Evolutionary conservation across 176 grass and related monocot species (phyloP).

Genomic region (Aegilops longissima): DNA sequence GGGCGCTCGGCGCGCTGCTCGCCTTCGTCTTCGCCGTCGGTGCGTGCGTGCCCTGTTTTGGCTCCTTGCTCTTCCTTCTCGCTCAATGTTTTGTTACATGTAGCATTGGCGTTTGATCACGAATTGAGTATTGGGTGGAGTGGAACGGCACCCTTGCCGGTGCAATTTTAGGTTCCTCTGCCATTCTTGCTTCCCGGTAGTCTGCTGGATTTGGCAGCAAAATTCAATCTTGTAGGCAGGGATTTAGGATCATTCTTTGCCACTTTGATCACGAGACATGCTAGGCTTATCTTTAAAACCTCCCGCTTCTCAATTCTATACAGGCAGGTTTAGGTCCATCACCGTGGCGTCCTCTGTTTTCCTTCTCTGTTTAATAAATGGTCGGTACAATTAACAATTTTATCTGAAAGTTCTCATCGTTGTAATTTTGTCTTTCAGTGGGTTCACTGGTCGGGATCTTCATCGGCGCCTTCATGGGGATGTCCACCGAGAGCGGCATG

Average conservation of each 20-base stretch:
- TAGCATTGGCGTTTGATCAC: not conserved
- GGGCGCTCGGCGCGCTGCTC: constrained; percentile 50
- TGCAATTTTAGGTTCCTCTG: not conserved
- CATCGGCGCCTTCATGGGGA: constrained; percentile 73
- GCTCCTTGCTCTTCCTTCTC: not conserved
- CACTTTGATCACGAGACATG: not conserved
- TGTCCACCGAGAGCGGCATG: constrained; percentile 82
- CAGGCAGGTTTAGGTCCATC: not conserved
- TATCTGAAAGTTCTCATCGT: not conserved
- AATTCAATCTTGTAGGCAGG: not conserved
- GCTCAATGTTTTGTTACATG: not conserved
- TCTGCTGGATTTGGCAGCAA: not conserved
- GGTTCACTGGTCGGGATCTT: constrained; percentile 79
- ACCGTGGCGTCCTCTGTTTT: not conserved
- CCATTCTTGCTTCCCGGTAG: not conserved
- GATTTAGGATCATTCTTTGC: not conserved
- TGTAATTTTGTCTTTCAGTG: constrained; percentile 38
- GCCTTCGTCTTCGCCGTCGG: constrained; percentile 75
- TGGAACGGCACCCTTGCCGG: no score
- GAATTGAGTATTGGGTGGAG: not conserved
- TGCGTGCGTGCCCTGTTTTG: constrained; percentile 11
- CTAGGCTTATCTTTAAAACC: not conserved
- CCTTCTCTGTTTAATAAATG: not conserved
- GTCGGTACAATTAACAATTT: not conserved
- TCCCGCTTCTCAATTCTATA: not conserved